Evolutionary conservation across 2,329 filamentous ascomycete species (phyloP).

Genomic region (Cladosporium austrohemisphaericum): DNA sequence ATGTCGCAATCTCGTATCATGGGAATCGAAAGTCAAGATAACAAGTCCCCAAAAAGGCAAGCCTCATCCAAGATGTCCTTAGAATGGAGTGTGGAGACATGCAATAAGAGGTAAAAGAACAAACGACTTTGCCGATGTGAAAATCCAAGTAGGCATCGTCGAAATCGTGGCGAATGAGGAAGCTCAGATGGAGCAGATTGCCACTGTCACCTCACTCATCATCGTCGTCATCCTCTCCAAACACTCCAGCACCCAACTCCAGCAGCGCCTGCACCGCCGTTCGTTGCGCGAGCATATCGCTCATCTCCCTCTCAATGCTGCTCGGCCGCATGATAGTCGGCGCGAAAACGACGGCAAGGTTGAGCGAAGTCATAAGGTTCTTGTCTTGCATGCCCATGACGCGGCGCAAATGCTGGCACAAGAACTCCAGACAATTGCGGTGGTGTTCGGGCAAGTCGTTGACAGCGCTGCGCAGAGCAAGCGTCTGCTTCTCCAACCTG

Average conservation of each 20-base stretch:
- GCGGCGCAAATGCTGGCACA: constrained; percentile 87
- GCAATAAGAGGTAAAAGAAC: too few relatives aligned
- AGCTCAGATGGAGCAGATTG: too few relatives aligned
- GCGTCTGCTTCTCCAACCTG: constrained; percentile 36
- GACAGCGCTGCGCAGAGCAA: constrained; percentile 69
- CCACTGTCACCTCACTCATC: constrained; percentile 1
- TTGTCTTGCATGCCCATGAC: constrained; percentile 79
- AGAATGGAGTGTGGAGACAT: too few relatives aligned
- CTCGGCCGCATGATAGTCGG: constrained; percentile 94
- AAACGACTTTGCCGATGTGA: too few relatives aligned
- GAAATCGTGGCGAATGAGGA: too few relatives aligned
- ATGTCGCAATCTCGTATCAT: constrained; percentile 4
- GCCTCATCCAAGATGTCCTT: too few relatives aligned
- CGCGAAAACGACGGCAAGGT: constrained; percentile 93
- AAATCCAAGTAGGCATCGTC: too few relatives aligned
- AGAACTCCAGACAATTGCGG: constrained; percentile 83
- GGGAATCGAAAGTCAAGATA: constrained; percentile 7
- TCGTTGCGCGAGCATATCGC: constrained; percentile 91
- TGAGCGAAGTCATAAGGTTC: constrained; percentile 95
- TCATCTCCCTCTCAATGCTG: constrained; percentile 90
- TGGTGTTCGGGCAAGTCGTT: constrained; percentile 77
- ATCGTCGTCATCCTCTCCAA: constrained; percentile 37
- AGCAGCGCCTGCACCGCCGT: constrained; percentile 87
- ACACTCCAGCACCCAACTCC: constrained; percentile 82
- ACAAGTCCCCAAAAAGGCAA: not conserved